Evolutionary conservation across 208 protist genomes (phyloP), one percentile per base, ranked within the genome.

Genomic region (Herpetomonas tarakana): DNA sequence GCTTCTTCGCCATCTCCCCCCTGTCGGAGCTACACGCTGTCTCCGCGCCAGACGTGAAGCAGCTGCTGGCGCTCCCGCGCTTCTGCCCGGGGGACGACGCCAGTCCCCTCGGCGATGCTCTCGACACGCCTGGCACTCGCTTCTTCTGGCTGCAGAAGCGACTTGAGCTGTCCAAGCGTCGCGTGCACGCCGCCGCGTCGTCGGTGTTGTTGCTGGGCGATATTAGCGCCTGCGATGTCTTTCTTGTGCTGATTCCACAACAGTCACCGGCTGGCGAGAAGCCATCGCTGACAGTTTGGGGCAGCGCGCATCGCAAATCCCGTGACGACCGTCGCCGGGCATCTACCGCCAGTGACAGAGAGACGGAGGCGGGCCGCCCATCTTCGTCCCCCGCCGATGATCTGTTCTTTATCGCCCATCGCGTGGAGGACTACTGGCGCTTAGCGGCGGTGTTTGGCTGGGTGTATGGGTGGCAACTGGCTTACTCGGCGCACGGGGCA

Each of bases 391-490:
- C n/a, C n/a, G n/a, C n/a, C n/a, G 72, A 72, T 12, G 76, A 86
- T 58, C 58, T 87, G 38, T 91, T 91, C 56, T 86, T 77, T 50
- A 77, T 91, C 65, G 63, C 83, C 7, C 45, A 45, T 29, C 68
- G 53, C 29, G 12, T 91, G 27, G 68, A 77, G 49, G 80, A 85
- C 59, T 91, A 91, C 61, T 52, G 83, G 19, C 76, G 83, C 19
- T 64, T 91, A 12, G 80, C 71, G 25, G 62, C 72, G 22, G 58
- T 76, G 39, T 81, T 87, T 53, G 75, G 74, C 6, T 91, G 83
- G 83, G 65, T 91, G 16, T 91, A 91, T 62, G 83, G 83, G 6
- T 91, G 83, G 83, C 83, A 91, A 65, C 61, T 86, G 51, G 85
- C 80, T 62, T 91, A 87, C 66, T 65, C 70, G 1, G 56, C 77